Conservation (phyloP, 2,329 filamentous ascomycete genomes). For the Penicillium nordicum region DNA sequence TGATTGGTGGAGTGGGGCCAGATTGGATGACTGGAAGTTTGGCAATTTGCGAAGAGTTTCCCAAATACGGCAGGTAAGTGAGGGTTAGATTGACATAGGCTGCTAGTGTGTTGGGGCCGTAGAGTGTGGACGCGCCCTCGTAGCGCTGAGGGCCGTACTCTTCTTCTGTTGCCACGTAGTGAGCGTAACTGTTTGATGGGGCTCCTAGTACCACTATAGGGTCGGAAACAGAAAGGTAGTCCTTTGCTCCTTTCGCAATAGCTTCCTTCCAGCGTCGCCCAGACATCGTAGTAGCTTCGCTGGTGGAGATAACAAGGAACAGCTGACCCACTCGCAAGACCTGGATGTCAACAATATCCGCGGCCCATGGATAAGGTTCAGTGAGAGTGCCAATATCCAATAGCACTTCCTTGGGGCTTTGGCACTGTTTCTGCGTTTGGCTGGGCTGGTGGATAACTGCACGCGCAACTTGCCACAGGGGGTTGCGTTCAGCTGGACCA, state of each 20-base stretch:
- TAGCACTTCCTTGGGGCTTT: slow-evolving; percentile 77
- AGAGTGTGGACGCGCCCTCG: slow-evolving; percentile 90
- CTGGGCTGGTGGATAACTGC: slow-evolving; percentile 68
- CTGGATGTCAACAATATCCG: slow-evolving; percentile 89
- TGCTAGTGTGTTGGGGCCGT: slow-evolving; percentile 74
- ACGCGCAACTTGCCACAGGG: slow-evolving; percentile 75
- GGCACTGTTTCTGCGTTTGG: slow-evolving; percentile 68
- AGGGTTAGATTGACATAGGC: slow-evolving; percentile 86
- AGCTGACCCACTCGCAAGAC: slow-evolving; percentile 79
- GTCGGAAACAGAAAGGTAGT: slow-evolving; percentile 48
- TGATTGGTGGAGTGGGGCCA: slow-evolving; percentile 71
- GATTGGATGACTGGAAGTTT: slow-evolving; percentile 43
- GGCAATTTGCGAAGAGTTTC: slow-evolving; percentile 41
- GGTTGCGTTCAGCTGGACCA: slow-evolving; percentile 66
- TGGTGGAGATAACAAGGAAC: slow-evolving; percentile 77
- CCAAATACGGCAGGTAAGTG: slow-evolving; percentile 66
- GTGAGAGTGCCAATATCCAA: slow-evolving; percentile 82
- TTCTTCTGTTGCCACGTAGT: slow-evolving; percentile 75
- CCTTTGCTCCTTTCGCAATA: slow-evolving; percentile 55
- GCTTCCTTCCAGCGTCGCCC: slow-evolving; percentile 81
- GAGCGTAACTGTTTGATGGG: slow-evolving; percentile 85
- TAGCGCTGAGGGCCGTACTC: slow-evolving; percentile 84
- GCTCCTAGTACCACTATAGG: slow-evolving; percentile 82
- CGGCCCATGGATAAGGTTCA: slow-evolving; percentile 78
- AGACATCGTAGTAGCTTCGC: slow-evolving; percentile 89